Base-by-base conservation (phyloP, 2,329 filamentous ascomycete genomes). In the Sporothrix brunneoviolacea region DNA sequence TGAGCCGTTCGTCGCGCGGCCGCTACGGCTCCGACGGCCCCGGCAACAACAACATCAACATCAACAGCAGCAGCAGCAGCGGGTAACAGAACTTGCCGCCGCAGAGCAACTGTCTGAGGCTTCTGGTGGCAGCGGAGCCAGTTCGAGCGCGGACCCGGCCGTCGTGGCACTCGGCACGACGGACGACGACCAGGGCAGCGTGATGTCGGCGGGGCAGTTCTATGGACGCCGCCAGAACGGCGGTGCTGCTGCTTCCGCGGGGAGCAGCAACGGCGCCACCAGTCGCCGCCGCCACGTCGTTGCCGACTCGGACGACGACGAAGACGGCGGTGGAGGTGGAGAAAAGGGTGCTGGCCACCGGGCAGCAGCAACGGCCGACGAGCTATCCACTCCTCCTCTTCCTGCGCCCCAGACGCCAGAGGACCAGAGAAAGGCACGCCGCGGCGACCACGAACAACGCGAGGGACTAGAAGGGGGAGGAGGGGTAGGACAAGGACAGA, bases 281-380 rank as follows among this genome's bases (percentile, higher is more conserved):
- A 35, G 30, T 15, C 39, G 33, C 12, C 45, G 47, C 21, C 27
- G 42, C 4, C 36, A 32, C 6, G 39, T 50, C 19, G 43, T 57
- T 22, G 33, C 48, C 30, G 55, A 55, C 21, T 54, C 55, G 13
- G 48, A 53, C 30, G 53, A 54, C 19, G 50, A 52, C 6, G 40
- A 41, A 9, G 48, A 52, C 21, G n/a, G n/a, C n/a, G n/a, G n/a
- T n/a, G n/a, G n/a, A n/a, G n/a, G n/a, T n/a, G n/a, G n/a, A n/a
- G n/a, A n/a, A n/a, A n/a, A n/a, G n/a, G n/a, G n/a, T n/a, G 16
- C 15, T n/a, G 28, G 24, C 10, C 7, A 8, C 6, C 24, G 10
- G 24, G 24, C 24, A 28, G 24, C 24, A 28, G 24, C 24, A 28
- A 28, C 38, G 19, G 38, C 18, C 38, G 38, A 7, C 38, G n/a